phyloP scores from a whole-genome alignment of 176 grass and related monocot genomes.

The Dendrocalamus sinicus region DNA sequence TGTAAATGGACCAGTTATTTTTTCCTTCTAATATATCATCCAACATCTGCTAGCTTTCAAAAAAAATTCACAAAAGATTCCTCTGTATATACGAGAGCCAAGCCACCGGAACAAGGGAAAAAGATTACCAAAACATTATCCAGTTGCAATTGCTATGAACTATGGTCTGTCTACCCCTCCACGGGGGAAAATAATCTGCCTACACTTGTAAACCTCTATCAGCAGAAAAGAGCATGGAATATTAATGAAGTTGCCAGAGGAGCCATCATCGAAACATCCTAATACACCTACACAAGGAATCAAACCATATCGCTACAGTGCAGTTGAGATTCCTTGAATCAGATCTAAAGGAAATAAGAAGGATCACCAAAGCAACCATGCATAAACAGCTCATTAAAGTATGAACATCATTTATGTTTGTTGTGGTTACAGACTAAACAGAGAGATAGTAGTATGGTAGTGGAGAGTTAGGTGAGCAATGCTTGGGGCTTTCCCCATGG shows the following conservation, averaged over 20 bases:
- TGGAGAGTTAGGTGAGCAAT: too few species aligned
- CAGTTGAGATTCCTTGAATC: too few species aligned
- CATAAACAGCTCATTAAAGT: background rate
- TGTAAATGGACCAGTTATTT: too few species aligned
- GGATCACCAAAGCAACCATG: background rate
- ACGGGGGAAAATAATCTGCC: background rate
- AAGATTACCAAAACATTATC: background rate
- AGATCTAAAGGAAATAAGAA: background rate
- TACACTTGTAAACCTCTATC: background rate
- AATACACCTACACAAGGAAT: background rate
- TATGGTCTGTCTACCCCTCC: background rate
- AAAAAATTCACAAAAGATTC: too few species aligned
- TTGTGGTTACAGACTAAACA: too few species aligned
- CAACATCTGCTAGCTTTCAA: too few species aligned
- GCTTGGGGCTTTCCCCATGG: too few species aligned
- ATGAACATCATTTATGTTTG: background rate
- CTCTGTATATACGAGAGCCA: too few species aligned
- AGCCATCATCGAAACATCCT: background rate
- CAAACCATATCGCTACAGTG: background rate
- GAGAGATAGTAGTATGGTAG: too few species aligned
- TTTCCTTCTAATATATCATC: too few species aligned
- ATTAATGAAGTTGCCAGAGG: background rate
- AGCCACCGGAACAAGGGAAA: background rate
- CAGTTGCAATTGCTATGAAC: background rate
- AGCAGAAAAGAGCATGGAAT: background rate